These are phyloP conservation scores for Verticillium isaacii DNA, from an alignment of 2,329 filamentous ascomycete species.

Conservation along the genomic window DNA sequence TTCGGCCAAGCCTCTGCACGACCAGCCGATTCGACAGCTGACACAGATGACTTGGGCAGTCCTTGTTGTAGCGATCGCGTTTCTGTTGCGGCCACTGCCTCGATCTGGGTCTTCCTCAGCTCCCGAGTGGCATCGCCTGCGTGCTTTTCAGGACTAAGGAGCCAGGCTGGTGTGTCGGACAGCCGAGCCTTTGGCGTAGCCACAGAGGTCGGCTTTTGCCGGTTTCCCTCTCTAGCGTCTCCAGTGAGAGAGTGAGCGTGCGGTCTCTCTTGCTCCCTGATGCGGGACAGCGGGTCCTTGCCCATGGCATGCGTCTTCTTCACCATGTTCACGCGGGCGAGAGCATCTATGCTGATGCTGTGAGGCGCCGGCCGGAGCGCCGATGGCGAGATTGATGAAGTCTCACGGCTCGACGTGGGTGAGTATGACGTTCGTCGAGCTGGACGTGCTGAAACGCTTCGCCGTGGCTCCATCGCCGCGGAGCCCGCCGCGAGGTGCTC, in stretches of 20 bases:
- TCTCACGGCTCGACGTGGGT: not conserved
- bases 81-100: no score
- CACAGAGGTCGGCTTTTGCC: not conserved
- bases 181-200: not conserved
- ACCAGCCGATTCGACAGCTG: not conserved
- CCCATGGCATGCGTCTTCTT: not conserved
- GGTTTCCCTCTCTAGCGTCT: not conserved
- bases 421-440: not conserved
- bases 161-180: not conserved
- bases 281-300: not conserved
- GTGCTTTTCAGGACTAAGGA: not conserved
- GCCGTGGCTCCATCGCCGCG: not conserved
- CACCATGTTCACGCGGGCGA: not conserved
- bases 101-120: not conserved
- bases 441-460: not conserved
- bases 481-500: conserved; percentile 25
- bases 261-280: not conserved
- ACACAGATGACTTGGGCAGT: not conserved
- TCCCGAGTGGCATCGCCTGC: not conserved
- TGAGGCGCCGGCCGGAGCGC: not conserved
- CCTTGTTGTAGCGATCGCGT: not conserved
- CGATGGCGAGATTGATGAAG: not conserved
- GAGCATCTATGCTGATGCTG: not conserved
- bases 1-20: not conserved
- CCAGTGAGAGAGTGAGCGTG: not conserved